These are phyloP conservation scores for Neoarthrinium moseri DNA, from an alignment of 2,329 filamentous ascomycete genomes.

Conservation along the genomic window DNA sequence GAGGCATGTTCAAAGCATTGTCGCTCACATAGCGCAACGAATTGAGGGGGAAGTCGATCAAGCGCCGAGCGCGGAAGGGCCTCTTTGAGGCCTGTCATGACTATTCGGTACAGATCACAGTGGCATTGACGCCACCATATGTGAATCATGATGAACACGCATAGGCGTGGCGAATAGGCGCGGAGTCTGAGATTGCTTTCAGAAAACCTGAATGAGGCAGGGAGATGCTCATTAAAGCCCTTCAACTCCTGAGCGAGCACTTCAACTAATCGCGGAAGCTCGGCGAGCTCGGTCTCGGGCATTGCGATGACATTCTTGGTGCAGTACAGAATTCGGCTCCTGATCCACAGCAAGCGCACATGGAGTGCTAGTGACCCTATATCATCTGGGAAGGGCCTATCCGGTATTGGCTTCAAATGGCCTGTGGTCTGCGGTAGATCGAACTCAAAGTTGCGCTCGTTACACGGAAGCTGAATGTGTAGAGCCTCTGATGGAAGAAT, in stretches of 20 bases:
- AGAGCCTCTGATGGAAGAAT: slow-evolving; percentile 43
- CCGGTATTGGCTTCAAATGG: slow-evolving; percentile 38
- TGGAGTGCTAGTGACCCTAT: slow-evolving; percentile 56
- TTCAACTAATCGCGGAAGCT: slow-evolving; percentile 45
- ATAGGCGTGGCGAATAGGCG: slow-evolving; percentile 56
- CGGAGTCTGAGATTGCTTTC: slow-evolving; percentile 55
- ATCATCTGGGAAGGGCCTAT: slow-evolving; percentile 48
- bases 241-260: slow-evolving; percentile 45
- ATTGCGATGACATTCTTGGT: slow-evolving; percentile 43
- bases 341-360: slow-evolving; percentile 54
- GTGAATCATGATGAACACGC: slow-evolving; percentile 60
- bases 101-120: slow-evolving; percentile 55
- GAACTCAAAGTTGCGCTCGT: slow-evolving; percentile 54
- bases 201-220: slow-evolving; percentile 56
- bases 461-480: slow-evolving; percentile 43
- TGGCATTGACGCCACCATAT: slow-evolving; percentile 60
- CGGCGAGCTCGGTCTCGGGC: slow-evolving; percentile 42
- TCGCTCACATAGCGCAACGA: slow-evolving; percentile 47
- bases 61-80: slow-evolving; percentile 44
- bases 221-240: slow-evolving; percentile 51
- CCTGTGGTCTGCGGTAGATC: slow-evolving; percentile 56
- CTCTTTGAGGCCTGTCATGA: slow-evolving; percentile 50
- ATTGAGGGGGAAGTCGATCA: slow-evolving; percentile 44
- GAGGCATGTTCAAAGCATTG: slow-evolving; percentile 54
- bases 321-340: slow-evolving; percentile 53